Conservation (phyloP, 2,329 filamentous ascomycete genomes). For the Neonectria punicea region DNA sequence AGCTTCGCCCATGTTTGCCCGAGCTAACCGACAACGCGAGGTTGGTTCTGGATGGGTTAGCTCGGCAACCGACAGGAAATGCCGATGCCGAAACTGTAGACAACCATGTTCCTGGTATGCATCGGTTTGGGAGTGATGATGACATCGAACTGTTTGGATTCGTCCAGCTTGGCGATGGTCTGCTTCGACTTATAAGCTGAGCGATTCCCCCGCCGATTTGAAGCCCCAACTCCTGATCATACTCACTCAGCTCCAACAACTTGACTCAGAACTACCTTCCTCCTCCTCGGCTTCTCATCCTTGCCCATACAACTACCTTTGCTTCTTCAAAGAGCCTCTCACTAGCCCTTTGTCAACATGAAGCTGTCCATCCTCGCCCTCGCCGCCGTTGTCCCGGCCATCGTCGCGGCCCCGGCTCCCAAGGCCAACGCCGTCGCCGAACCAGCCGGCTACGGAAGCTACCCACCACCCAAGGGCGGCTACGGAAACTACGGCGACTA, state of each 20-base stretch:
- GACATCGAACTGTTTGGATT: not conserved
- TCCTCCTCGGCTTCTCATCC: slow-evolving; percentile 4
- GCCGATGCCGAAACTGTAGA: not conserved
- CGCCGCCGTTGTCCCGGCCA: slow-evolving; percentile 38
- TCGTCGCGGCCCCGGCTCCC: slow-evolving; percentile 41
- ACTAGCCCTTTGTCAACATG: slow-evolving; percentile 37
- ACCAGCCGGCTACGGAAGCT: slow-evolving; percentile 16
- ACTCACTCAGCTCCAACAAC: not conserved
- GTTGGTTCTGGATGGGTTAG: not conserved
- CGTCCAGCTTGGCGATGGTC: not conserved
- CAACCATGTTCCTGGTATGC: not conserved
- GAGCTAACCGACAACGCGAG: not conserved
- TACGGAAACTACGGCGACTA: slow-evolving; percentile 18
- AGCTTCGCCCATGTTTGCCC: not conserved
- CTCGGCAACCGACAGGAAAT: not conserved
- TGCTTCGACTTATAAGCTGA: slow-evolving; percentile 29
- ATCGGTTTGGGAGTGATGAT: slow-evolving; percentile 3
- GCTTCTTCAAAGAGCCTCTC: not conserved
- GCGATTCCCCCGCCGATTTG: slow-evolving; percentile 7
- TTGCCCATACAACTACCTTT: not conserved
- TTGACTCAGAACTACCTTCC: slow-evolving; percentile 2
- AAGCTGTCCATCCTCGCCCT: slow-evolving; percentile 43
- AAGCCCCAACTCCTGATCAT: not conserved
- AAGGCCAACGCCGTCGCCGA: slow-evolving; percentile 30
- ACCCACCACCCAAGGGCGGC: slow-evolving; percentile 19